phyloP scores from a whole-genome alignment of 2,329 filamentous ascomycete genomes.

The Grosmannia serpens region DNA sequence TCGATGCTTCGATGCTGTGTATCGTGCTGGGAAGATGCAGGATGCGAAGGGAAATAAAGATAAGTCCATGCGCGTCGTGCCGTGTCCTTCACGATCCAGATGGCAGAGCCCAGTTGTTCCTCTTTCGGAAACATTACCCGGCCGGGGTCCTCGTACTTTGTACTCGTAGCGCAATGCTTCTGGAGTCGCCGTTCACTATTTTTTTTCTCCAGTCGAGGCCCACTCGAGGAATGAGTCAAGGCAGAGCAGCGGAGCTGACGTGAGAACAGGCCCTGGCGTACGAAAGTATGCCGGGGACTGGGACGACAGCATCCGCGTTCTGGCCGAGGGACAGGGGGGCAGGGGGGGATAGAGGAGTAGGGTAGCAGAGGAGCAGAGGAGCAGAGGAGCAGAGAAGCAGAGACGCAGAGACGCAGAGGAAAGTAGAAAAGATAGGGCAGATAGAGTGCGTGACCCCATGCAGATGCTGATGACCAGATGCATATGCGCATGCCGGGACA shows the following conservation, averaged over 20 bases:
- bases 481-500: neutral
- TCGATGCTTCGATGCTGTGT: no score
- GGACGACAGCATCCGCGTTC: no score
- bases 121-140: constrained; percentile 10
- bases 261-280: no score
- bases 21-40: no score
- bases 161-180: no score
- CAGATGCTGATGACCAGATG: neutral
- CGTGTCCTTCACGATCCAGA: neutral
- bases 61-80: neutral
- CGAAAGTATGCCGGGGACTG: no score
- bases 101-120: constrained; percentile 2
- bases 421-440: neutral
- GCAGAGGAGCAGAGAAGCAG: no score
- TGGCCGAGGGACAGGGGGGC: no score
- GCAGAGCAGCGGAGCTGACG: no score
- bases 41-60: no score
- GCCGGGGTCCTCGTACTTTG: neutral
- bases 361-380: neutral
- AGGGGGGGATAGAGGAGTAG: no score
- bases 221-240: no score
- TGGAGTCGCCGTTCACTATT: neutral
- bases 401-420: neutral
- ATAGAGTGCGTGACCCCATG: neutral
- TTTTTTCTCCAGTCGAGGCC: neutral